These are phyloP conservation scores for Eimeria zaria DNA, from an alignment of 169 alveolate species.

Conservation along the genomic window DNA sequence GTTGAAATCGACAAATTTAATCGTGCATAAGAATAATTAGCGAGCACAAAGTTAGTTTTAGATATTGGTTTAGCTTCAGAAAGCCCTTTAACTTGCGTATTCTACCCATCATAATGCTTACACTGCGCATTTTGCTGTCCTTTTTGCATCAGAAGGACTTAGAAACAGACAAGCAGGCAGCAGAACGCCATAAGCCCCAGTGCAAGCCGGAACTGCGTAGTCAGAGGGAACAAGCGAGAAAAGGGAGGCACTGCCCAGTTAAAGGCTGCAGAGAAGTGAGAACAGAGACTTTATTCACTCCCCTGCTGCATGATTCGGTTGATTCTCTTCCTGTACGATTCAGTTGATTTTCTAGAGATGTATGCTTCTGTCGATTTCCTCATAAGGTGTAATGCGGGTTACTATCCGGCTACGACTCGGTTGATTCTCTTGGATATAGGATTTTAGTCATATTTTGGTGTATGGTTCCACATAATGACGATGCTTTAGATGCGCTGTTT, in stretches of 20 bases:
- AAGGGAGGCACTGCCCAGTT: slow-evolving; percentile 79
- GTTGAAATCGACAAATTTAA: background rate
- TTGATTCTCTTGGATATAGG: no score
- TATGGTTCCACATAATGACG: background rate
- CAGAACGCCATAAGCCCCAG: slow-evolving; percentile 63
- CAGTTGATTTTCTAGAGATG: background rate
- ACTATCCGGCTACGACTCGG: no score
- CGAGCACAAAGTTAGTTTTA: background rate
- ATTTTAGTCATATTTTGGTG: background rate
- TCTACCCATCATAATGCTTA: background rate
- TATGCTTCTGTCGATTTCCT: no score
- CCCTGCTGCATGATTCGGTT: background rate
- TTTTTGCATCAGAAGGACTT: background rate
- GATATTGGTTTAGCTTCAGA: background rate
- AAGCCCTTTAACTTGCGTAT: no score
- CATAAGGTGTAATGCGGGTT: no score
- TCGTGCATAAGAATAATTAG: background rate
- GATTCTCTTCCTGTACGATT: background rate
- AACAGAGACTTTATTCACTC: background rate
- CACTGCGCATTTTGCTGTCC: background rate
- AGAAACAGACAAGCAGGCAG: slow-evolving; percentile 64
- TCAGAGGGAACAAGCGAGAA: slow-evolving; percentile 16
- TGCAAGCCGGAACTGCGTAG: slow-evolving; percentile 76
- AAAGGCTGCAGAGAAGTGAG: slow-evolving; percentile 81
- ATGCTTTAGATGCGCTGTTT: background rate